Evolutionary conservation across 371 early-diverging fungal genomes (phyloP).

Genomic region (Actinomucor elegans): DNA sequence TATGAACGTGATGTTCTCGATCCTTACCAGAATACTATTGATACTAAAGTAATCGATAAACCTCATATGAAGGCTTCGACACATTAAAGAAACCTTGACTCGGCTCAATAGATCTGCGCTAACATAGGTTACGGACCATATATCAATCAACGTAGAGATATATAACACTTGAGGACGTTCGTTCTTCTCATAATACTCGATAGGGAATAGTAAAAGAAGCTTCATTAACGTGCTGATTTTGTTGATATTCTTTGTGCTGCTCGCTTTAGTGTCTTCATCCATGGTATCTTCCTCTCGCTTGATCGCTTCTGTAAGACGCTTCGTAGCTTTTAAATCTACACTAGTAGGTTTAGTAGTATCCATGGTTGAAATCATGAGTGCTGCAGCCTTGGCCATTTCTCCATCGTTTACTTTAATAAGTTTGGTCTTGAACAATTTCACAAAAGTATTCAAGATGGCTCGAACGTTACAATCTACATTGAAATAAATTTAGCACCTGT

Average conservation of each 20-base stretch:
- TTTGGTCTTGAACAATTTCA: conserved; percentile 13
- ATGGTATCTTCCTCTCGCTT: conserved; percentile 1
- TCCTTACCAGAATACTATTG: conserved; percentile 44
- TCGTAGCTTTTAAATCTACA: neutral
- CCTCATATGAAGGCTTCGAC: conserved; percentile 36
- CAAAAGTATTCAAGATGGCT: conserved; percentile 15
- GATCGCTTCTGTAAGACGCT: neutral
- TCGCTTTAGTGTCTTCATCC: conserved; percentile 7
- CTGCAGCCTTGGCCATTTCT: conserved; percentile 9
- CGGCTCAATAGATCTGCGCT: conserved; percentile 23
- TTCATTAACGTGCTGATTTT: conserved; percentile 20
- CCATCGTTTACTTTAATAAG: conserved; percentile 8
- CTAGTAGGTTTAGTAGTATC: neutral
- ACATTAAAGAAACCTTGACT: conserved; percentile 31
- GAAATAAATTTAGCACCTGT: neutral
- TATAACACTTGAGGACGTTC: conserved; percentile 43
- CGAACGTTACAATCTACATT: conserved; percentile 21
- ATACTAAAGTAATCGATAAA: conserved; percentile 37
- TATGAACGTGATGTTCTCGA: neutral
- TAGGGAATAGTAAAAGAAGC: conserved; percentile 47
- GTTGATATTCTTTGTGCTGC: conserved; percentile 5
- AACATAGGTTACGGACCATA: conserved; percentile 26
- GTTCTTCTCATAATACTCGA: conserved; percentile 52
- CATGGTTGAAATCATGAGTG: conserved; percentile 5
- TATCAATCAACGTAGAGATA: conserved; percentile 44